Evolutionary conservation across 192 early-diverging fungal species (phyloP), one percentile per base, ranked within the genome.

Genomic region (Coemansia sp.): DNA sequence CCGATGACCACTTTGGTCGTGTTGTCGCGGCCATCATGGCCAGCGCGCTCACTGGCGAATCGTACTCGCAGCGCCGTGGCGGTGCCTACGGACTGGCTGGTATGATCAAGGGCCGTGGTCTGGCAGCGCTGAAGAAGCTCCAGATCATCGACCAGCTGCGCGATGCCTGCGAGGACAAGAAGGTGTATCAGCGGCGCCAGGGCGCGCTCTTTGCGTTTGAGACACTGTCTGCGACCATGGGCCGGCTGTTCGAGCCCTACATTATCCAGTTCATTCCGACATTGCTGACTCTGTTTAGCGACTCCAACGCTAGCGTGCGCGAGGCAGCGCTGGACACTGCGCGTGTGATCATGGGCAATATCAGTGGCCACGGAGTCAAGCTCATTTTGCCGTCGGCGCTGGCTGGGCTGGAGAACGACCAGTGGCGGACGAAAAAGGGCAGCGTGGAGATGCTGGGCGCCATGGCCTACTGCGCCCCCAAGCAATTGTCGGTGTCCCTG

Each of bases 401-500:
- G 64, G 85, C 86, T 27, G 98, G 93, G n/a, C 80, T 98, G 42
- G 91, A 92, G 36, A 93, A 96, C 70, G 86, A 92, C 74, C 91
- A 92, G 71, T 99, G 96, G 96, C 89, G 98, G 66, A 94, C 97
- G n/a, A 99, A 99, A 82, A 95, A 93, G 67, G 98, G 95, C 52
- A 91, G 91, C 27, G 93, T 98, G 47, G 97, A 99, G 79, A 89
- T 98, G 18, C 85, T 99, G 57, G 93, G 93, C 41, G 86, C 94
- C 7, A 98, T 98, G 97, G 95, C 98, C 1, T 96, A 89, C 78
- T 91, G 96, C 68, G 97, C 96, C 3, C 97, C 98, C 20, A 95
- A 96, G 73, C 97, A 99, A 78, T 86, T 99, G 27, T 92, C 93
- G 1, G 85, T 94, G 22, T 92, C 92, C 54, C 82, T 99, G 66